These are phyloP conservation scores for Phytophthora tubulina DNA, from an alignment of 352 stramenopile genomes.

Conservation along the genomic window DNA sequence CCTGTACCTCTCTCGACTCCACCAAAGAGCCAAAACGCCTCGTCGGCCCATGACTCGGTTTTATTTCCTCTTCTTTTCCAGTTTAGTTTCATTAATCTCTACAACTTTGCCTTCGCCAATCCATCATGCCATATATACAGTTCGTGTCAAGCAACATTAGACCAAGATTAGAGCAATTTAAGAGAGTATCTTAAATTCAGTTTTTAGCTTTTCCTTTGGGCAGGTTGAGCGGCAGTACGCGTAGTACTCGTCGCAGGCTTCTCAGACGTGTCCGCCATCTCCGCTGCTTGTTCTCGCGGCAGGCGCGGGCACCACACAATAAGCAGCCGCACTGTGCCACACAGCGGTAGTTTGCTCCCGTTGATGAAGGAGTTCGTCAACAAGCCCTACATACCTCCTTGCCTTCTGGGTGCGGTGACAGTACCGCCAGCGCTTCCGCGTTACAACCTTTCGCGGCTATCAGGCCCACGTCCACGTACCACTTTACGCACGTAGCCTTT, in stretches of 20 bases:
- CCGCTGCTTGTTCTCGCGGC: slow-evolving; percentile 1
- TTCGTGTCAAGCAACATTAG: background rate
- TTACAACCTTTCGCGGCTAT: no score
- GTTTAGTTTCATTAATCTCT: slow-evolving; percentile 1
- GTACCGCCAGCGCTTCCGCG: slow-evolving; percentile 1
- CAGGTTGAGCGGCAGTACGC: slow-evolving; percentile 5
- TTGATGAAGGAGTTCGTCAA: slow-evolving; percentile 1
- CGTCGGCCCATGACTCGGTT: background rate
- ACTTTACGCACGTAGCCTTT: background rate
- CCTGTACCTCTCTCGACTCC: background rate
- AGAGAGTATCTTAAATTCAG: background rate
- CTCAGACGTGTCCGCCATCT: background rate
- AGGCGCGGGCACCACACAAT: slow-evolving; percentile 11
- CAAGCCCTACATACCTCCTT: background rate
- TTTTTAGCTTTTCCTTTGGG: slow-evolving; percentile 2
- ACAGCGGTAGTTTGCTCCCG: background rate
- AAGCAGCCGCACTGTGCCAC: background rate
- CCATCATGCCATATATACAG: background rate
- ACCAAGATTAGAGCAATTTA: background rate
- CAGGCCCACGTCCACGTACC: slow-evolving; percentile 4
- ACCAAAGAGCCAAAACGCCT: background rate
- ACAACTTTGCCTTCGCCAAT: slow-evolving; percentile 3
- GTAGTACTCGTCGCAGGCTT: background rate
- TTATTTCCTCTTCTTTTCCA: slow-evolving; percentile 3
- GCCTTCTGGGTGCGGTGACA: background rate